Percentiles rank a stretch among this genome's conserved stretches.
Conservation (phyloP, 1,284 basidiomycete genomes). For the Amylostereum areolatum region DNA sequence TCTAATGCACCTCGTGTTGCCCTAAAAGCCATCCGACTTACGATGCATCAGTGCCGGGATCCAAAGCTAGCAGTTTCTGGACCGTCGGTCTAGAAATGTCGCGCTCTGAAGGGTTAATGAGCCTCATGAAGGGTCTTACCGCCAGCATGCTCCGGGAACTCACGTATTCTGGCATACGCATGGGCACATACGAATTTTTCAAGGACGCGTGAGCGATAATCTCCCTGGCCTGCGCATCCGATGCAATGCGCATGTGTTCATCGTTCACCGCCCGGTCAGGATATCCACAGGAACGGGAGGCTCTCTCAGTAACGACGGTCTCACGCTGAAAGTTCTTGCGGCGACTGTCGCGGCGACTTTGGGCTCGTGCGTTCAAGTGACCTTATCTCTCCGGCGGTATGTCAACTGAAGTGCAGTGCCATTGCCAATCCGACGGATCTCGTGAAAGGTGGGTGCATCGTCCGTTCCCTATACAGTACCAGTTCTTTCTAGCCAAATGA, state of each 20-base stretch:
- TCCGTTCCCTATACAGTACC: neutral
- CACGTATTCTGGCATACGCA: constrained; percentile 30
- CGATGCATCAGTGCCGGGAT: constrained; percentile 19
- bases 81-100: constrained; percentile 28
- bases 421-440: constrained; percentile 35
- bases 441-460: constrained; percentile 25
- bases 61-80: constrained; percentile 27
- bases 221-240: neutral
- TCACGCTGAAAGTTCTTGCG: constrained; percentile 28
- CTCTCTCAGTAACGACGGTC: constrained; percentile 24
- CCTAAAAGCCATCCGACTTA: neutral
- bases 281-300: constrained; percentile 20
- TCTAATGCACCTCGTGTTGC: neutral
- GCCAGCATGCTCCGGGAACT: constrained; percentile 32
- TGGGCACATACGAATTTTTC: constrained; percentile 34
- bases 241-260: neutral
- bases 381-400: neutral
- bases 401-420: constrained; percentile 15
- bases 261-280: neutral
- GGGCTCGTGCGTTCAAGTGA: constrained; percentile 21
- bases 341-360: constrained; percentile 29
- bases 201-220: constrained; percentile 27
- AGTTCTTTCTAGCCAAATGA: neutral
- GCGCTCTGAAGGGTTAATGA: constrained; percentile 25
- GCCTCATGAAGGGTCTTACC: constrained; percentile 28